Base-by-base conservation (phyloP, 306 rosid genomes). In the Astragalus membranaceus region DNA sequence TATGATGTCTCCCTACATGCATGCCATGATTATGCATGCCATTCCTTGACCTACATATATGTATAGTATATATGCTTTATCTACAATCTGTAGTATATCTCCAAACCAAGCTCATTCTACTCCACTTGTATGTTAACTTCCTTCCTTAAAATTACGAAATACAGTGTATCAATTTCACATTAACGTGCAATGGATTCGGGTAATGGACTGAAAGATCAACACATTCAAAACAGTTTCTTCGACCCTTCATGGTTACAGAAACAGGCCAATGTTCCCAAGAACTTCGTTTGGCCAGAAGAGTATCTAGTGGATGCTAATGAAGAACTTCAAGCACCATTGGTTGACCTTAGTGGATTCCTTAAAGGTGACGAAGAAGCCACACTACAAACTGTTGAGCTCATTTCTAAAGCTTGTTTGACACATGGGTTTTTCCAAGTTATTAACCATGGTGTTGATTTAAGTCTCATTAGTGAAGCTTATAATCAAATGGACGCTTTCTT, bases 371-470 rank as follows among this genome's bases (percentile, higher is more conserved):
- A 57, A 7, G 75, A 52, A 10, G 86, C 80, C 15, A 81, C 80
- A 13, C 36, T 29, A 2, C 39, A 2, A 6, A 87, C 81, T 13
- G 80, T 72, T 10, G 57, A 46, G 36, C 82, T 74, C 44, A 49
- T 89, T 13, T 44, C 74, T 33, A 44, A 43, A 52, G 84, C 96
- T 11, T 85, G 92, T 60, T 11, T 46, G 55, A 73, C 9, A 41
- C 96, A 89, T 67, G 96, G 96, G 6, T 81, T 87, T 77, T 89
- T 89, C 71, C 92, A 89, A 75, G 89, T 85, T 5, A 80, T 65
- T 49, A 85, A 83, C 75, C 96, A 89, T 13, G 92, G 96, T 0
- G 78, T 85, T n/a, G 83, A 78, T 64, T 9, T 43, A 35, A n/a
- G 36, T 8, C 85, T 82, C 56, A 56, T 85, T 42, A 4, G 13